Base-by-base conservation (phyloP, 1,284 basidiomycete genomes). In the Rugosomyces carneus region DNA sequence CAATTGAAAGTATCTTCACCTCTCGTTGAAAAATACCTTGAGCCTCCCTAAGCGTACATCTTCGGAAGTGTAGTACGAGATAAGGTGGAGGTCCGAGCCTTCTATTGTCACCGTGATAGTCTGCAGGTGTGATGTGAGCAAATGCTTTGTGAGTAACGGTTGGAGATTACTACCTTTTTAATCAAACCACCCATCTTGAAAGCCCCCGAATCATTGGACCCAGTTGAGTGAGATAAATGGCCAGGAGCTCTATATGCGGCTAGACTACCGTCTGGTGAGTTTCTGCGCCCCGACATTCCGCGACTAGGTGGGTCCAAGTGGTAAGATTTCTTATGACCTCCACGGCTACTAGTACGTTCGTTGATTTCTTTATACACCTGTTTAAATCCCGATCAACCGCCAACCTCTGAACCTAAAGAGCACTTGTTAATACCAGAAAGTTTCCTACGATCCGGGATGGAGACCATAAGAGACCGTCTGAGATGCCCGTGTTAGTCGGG, bases 361-460 rank as follows among this genome's bases (percentile, higher is more conserved):
- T 76, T 76, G 50, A 84, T 81, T 60, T 87, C 84, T 35, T 83
- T 77, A 63, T 89, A 89, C 10, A 88, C 78, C 82, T 85, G 53
- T 24, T 37, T 3, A 49, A 21, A 39, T 43, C 15, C 43, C 29
- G 21, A 18, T 42, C 5, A 34, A 34, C 31, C 13, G 9, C 47
- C 42, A 26, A 24, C 18, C 18, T 23, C 37, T 32, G n/a, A 43
- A 20, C 24, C 6, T 10, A 45, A 18, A 29, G 18, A 16, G 26
- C 23, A 34, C 1, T n/a, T 39, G 10, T 5, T 50, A 77, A 52
- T 56, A 86, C 84, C 54, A 91, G 68, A 61, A 89, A 90, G 65
- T 90, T 90, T 52, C 81, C 82, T 19, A 87, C 78, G 48, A 90
- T 90, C 0, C 88, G 74, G 42, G 85, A 89, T 0, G 87, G 86